phyloP scores from a whole-genome alignment of 495 filamentous ascomycete genomes.

The Mytilinidion resinicola region DNA sequence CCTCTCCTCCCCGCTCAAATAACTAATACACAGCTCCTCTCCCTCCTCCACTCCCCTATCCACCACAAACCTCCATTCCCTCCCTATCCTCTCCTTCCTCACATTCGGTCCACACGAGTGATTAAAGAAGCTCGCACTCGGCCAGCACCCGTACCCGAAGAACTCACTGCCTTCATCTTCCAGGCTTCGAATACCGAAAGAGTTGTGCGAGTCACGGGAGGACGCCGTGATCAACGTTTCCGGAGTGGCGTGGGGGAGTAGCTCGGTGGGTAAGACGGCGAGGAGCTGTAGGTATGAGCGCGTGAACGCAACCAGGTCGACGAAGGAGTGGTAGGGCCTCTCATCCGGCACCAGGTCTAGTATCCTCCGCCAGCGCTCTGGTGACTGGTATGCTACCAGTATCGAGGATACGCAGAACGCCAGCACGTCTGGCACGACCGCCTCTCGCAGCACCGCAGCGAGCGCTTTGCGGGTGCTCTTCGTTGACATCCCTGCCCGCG shows the following conservation, averaged over 20 bases:
- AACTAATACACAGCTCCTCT: constrained; percentile 37
- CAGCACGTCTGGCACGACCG: constrained; percentile 28
- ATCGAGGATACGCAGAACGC: constrained; percentile 28
- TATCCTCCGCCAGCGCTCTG: constrained; percentile 10
- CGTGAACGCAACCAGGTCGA: constrained; percentile 28
- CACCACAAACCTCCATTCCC: constrained; percentile 31
- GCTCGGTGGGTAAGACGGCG: constrained; percentile 19
- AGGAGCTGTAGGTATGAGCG: constrained; percentile 32
- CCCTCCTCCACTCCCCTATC: constrained; percentile 23
- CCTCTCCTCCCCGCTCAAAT: constrained; percentile 38
- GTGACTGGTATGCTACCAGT: constrained; percentile 14
- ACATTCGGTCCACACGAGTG: constrained; percentile 37
- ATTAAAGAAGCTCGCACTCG: constrained; percentile 36
- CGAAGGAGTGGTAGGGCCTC: constrained; percentile 26
- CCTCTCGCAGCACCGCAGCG: constrained; percentile 12
- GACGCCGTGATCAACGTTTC: constrained; percentile 24
- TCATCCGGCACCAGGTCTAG: constrained; percentile 21
- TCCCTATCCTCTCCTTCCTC: constrained; percentile 31
- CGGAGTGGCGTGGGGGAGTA: constrained; percentile 25
- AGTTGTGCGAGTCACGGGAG: constrained; percentile 30
- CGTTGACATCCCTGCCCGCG: constrained; percentile 3
- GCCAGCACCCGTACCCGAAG: constrained; percentile 36
- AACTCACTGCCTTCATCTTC: constrained; percentile 36
- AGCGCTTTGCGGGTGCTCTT: constrained; percentile 17
- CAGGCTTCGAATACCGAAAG: constrained; percentile 34